Percentiles rank a stretch among this genome's conserved stretches.
phyloP scores from a whole-genome alignment of 129 eudicot species.

The Deinandra increscens region DNA sequence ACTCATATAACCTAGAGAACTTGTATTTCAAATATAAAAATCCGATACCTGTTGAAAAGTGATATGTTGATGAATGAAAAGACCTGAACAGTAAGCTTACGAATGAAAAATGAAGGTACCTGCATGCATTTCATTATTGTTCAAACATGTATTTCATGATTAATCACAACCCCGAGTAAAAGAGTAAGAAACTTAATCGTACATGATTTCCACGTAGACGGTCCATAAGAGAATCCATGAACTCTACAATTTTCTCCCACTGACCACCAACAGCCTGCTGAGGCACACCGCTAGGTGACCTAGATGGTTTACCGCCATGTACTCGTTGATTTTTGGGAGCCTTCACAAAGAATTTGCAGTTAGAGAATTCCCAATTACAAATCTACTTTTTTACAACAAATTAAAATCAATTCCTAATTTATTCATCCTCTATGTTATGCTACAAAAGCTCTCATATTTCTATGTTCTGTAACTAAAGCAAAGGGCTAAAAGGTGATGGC shows the following conservation, averaged over 20 bases:
- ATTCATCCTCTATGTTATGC: neutral
- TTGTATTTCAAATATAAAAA: neutral
- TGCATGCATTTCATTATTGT: slow-evolving; percentile 27
- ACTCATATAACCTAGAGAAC: neutral
- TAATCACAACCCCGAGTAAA: slow-evolving; percentile 2
- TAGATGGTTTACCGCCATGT: slow-evolving; percentile 77
- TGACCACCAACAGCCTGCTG: slow-evolving; percentile 75
- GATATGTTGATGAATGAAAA: slow-evolving; percentile 95
- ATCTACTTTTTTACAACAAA: neutral
- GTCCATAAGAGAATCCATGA: slow-evolving; percentile 90
- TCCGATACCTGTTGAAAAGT: slow-evolving; percentile 83
- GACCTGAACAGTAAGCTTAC: slow-evolving; percentile 94
- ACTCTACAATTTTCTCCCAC: slow-evolving; percentile 93
- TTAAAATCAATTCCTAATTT: neutral
- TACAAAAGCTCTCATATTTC: neutral
- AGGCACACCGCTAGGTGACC: slow-evolving; percentile 74
- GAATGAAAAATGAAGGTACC: slow-evolving; percentile 98
- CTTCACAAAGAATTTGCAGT: slow-evolving; percentile 35
- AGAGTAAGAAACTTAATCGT: slow-evolving; percentile 28
- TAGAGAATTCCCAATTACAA: neutral
- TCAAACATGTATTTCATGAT: slow-evolving; percentile 7
- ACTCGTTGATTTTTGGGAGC: slow-evolving; percentile 88
- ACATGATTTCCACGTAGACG: slow-evolving; percentile 84
- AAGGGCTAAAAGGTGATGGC: neutral
- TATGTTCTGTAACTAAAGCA: neutral